Evolutionary conservation across 2,329 filamentous ascomycete species (phyloP).

Genomic region (Scortechinia acanthostroma): DNA sequence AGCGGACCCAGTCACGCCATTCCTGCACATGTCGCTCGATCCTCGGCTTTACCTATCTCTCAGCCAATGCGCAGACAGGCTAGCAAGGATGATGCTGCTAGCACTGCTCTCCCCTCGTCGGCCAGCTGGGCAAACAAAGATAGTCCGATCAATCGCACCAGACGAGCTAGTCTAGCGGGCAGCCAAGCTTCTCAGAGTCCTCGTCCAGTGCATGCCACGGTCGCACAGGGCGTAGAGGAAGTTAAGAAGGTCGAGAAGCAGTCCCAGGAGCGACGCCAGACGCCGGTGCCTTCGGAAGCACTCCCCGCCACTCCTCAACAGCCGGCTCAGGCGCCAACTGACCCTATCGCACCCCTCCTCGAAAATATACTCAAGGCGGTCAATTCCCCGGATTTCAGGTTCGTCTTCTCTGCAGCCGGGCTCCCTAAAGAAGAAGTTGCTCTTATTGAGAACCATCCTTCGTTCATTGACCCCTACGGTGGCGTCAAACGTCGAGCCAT

Average conservation of each 20-base stretch:
- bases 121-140: conserved; percentile 83
- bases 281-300: neutral
- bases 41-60: conserved; percentile 34
- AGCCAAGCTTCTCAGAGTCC: conserved; percentile 76
- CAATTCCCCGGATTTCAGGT: neutral
- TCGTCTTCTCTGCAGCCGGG: neutral
- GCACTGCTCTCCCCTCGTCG: conserved; percentile 82
- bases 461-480: conserved; percentile 75
- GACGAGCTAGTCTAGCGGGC: conserved; percentile 68
- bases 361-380: neutral
- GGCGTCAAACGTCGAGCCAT: conserved; percentile 75
- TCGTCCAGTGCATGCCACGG: conserved; percentile 47
- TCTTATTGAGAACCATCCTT: conserved; percentile 54
- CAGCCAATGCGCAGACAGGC: conserved; percentile 30
- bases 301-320: too few relatives aligned
- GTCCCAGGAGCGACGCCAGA: neutral
- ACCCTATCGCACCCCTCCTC: neutral
- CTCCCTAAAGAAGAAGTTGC: neutral
- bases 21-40: conserved; percentile 43
- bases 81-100: conserved; percentile 78
- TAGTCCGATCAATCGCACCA: conserved; percentile 63
- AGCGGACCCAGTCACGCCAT: conserved; percentile 36
- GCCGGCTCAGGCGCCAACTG: neutral
- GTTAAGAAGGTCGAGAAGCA: neutral
- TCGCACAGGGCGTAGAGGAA: conserved; percentile 39